Conservation (phyloP, 2,329 filamentous ascomycete species). For the Colletotrichum horii region DNA sequence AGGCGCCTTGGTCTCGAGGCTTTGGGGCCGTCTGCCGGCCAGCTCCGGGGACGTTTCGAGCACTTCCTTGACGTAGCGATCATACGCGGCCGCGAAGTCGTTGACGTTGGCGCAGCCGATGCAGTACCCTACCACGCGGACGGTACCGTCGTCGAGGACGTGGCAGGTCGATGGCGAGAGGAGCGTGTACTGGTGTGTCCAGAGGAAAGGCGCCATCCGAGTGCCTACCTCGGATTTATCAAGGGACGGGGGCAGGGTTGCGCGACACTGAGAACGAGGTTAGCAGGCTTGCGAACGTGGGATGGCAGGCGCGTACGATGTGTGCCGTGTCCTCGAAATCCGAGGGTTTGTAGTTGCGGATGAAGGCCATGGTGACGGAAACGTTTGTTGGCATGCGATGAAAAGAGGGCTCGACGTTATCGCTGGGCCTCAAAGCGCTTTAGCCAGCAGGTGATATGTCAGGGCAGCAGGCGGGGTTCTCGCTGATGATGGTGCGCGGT, state of each 20-base stretch:
- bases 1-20: conserved; percentile 31
- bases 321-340: conserved; percentile 46
- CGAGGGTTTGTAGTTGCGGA: conserved; percentile 42
- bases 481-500: background rate
- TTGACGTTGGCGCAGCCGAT: conserved; percentile 50
- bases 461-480: background rate
- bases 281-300: background rate
- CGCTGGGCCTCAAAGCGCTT: background rate
- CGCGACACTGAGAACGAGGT: conserved; percentile 44
- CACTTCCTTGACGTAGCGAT: conserved; percentile 40
- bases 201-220: conserved; percentile 52
- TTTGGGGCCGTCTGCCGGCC: conserved; percentile 23
- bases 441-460: background rate
- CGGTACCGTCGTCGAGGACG: conserved; percentile 53
- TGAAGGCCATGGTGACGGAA: conserved; percentile 45
- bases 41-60: conserved; percentile 32
- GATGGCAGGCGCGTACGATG: conserved; percentile 38
- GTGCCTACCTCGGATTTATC: conserved; percentile 34
- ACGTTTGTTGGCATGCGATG: background rate
- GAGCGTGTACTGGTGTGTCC: conserved; percentile 55
- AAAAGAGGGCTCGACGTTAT: background rate
- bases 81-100: conserved; percentile 42
- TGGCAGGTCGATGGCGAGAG: conserved; percentile 50
- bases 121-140: conserved; percentile 53
- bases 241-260: conserved; percentile 51